A percentile compares a stretch with the other conserved stretches of the same genome.
Conservation (phyloP, 441 rosid species). For the Rhodomyrtus psidioides region DNA sequence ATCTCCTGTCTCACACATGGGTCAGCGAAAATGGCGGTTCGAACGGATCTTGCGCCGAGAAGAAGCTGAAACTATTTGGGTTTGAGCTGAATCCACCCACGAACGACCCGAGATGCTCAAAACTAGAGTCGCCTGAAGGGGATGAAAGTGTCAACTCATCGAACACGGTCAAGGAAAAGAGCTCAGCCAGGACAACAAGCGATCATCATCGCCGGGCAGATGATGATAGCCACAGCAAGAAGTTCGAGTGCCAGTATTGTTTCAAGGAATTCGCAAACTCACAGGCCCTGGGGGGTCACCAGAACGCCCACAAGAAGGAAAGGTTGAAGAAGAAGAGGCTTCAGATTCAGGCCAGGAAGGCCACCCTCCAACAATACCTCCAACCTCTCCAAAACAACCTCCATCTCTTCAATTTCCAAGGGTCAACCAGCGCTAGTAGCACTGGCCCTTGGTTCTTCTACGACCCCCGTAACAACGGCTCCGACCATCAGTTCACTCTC, state of each 20-base stretch:
- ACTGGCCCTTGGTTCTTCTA: constrained; percentile 23
- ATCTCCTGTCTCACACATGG: constrained; percentile 28
- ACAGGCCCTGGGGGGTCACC: constrained; percentile 96
- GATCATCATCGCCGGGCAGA: not conserved
- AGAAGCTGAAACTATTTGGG: constrained; percentile 68
- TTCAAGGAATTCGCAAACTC: constrained; percentile 85
- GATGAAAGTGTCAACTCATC: constrained; percentile 67
- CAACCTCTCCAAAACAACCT: constrained; percentile 49
- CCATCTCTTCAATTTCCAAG: constrained; percentile 10
- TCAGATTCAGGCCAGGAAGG: constrained; percentile 84
- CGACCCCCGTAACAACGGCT: not conserved
- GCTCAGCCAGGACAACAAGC: not conserved
- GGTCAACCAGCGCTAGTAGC: not conserved
- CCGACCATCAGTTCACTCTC: not conserved
- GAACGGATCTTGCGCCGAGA: constrained; percentile 43
- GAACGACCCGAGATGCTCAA: not conserved
- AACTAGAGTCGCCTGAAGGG: constrained; percentile 25
- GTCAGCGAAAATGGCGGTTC: constrained; percentile 35
- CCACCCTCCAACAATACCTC: constrained; percentile 64
- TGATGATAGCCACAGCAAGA: constrained; percentile 29
- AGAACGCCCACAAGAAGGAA: constrained; percentile 97
- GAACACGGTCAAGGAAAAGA: constrained; percentile 18
- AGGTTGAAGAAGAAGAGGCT: constrained; percentile 83
- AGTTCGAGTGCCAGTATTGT: constrained; percentile 86
- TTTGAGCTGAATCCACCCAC: constrained; percentile 46